Base-by-base conservation (phyloP, 139 green algal species). In the Eudorina sp. region DNA sequence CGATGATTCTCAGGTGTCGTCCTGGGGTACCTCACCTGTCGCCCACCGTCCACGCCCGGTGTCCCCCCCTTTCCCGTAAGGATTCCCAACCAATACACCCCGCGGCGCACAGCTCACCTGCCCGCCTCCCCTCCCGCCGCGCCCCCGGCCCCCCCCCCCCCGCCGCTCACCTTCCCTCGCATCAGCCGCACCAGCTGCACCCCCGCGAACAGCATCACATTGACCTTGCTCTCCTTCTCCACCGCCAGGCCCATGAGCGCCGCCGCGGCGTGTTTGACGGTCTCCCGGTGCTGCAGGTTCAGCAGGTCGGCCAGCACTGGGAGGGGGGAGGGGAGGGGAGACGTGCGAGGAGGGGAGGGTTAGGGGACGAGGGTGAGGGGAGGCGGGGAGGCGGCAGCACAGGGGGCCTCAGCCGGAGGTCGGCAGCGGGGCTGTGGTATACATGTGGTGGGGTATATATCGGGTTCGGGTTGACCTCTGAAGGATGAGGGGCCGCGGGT, bases 201-300 rank as follows among this genome's bases (percentile, higher is more conserved):
- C 9, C 90, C 90, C 48, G 90, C 90, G 27, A 66, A 60, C 29
- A 84, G 45, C 53, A 91, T 89, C 48, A 93, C 53, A 25, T 79
- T 77, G 69, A 90, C 75, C 84, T 93, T 93, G 84, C 40, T 66
- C 58, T 93, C 90, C 90, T 92, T 91, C 88, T 93, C 90, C 48
- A 93, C 73, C 36, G 74, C 78, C 64, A 90, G 38, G 1, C 43
- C 88, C 84, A 86, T 83, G 53, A 93, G 87, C 29, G 88, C 90
- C 0, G 81, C 74, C 7, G 90, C 80, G n/a, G 72, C 55, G 51
- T 90, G 74, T 31, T 86, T 85, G 75, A 81, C 70, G n/a, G 85
- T 90, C 38, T 74, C 74, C 29, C 75, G 58, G 75, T 90, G 85
- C 21, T 80, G 85, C 36, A 81, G 89, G 21, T 36, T 46, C 43